A percentile compares a stretch with the other conserved stretches of the same genome.
phyloP scores from a whole-genome alignment of 2,329 filamentous ascomycete genomes.

The Botrytis sinoallii region DNA sequence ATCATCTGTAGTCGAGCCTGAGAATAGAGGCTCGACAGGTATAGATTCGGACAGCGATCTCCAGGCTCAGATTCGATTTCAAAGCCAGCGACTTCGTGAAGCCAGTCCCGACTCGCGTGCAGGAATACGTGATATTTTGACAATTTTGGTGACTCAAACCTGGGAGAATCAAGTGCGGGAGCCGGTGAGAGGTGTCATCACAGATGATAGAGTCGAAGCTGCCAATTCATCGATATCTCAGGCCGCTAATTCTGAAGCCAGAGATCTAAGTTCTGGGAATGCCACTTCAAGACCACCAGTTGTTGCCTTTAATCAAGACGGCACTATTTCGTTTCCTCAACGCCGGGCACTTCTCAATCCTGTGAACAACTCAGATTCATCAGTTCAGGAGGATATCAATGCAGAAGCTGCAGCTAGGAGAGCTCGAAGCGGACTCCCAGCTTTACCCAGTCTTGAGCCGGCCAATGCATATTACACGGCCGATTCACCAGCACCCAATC shows the following conservation, averaged over 20 bases:
- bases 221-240: neutral
- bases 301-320: neutral
- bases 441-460: neutral
- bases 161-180: no score
- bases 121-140: neutral
- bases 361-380: neutral
- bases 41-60: neutral
- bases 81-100: neutral
- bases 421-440: neutral
- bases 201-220: rapidly evolving
- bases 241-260: neutral
- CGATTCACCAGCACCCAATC: neutral
- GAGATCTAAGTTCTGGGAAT: neutral
- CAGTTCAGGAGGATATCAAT: neutral
- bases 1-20: neutral
- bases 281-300: neutral
- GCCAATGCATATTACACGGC: neutral
- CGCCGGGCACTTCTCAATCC: neutral
- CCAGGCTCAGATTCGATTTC: neutral
- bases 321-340: neutral
- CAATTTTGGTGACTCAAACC: neutral
- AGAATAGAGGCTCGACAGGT: neutral
- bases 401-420: neutral
- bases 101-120: neutral
- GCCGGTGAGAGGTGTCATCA: neutral